Evolutionary conservation across 371 early-diverging fungal species (phyloP).

Genomic region (Mortierella sp.): DNA sequence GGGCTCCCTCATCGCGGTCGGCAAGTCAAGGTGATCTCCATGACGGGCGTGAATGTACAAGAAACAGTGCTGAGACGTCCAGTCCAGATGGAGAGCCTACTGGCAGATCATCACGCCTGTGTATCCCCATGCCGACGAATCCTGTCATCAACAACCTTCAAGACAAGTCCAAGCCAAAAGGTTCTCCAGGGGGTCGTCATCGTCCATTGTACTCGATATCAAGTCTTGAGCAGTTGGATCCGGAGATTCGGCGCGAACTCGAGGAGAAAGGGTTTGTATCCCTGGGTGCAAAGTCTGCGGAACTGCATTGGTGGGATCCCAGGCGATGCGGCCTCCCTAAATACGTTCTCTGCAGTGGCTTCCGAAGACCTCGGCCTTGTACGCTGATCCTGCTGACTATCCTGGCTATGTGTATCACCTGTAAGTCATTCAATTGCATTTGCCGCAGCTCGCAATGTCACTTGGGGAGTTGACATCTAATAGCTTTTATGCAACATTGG

Average conservation of each 20-base stretch:
- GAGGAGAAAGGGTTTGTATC: constrained; percentile 31
- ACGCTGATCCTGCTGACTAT: constrained; percentile 20
- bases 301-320: constrained; percentile 31
- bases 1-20: no score
- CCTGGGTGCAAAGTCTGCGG: constrained; percentile 10
- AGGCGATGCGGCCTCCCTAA: constrained; percentile 36
- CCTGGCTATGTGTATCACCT: constrained; percentile 13
- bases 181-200: neutral
- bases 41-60: no score
- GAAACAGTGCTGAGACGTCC: no score
- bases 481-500: no score
- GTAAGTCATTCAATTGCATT: constrained; percentile 19
- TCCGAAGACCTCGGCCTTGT: constrained; percentile 33
- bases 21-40: no score
- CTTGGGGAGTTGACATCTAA: neutral
- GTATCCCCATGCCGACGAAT: no score
- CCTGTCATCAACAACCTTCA: no score
- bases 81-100: no score
- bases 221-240: constrained; percentile 35
- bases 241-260: constrained; percentile 23
- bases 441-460: neutral
- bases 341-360: constrained; percentile 17
- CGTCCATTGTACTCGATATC: constrained; percentile 32
- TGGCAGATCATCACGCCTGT: no score
- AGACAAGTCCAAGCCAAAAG: no score